phyloP scores from a whole-genome alignment of 2,329 filamentous ascomycete species.

The Calonectria pseudoturangicola region DNA sequence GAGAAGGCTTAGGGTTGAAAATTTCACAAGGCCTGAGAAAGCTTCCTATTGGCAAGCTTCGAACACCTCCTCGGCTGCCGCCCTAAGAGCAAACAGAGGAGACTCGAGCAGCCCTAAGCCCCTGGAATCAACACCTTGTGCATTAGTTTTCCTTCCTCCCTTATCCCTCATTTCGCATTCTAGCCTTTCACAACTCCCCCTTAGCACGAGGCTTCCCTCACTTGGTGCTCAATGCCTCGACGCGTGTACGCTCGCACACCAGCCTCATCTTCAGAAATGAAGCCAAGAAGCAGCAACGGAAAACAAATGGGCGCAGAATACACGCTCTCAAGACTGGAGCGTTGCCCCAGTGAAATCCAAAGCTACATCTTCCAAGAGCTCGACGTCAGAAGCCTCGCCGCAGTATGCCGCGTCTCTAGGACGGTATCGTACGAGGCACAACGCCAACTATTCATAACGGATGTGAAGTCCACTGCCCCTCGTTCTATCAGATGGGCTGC shows the following conservation, averaged over 20 bases:
- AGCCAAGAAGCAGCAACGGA: neutral
- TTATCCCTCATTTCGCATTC: neutral
- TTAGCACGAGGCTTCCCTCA: neutral
- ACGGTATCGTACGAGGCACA: neutral
- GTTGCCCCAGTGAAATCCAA: neutral
- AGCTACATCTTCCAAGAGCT: neutral
- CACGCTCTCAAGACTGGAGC: neutral
- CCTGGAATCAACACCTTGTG: neutral
- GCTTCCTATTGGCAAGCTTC: neutral
- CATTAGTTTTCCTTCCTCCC: neutral
- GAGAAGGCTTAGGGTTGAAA: neutral
- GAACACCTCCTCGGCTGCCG: neutral
- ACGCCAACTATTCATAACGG: neutral
- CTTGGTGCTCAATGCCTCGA: neutral
- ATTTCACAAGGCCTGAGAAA: too few species aligned
- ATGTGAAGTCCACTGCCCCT: neutral
- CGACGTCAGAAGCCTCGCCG: neutral
- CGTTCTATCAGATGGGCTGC: conserved; percentile 8
- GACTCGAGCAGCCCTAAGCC: neutral
- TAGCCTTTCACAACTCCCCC: neutral
- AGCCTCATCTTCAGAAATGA: neutral
- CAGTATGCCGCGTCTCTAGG: neutral
- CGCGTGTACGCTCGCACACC: neutral
- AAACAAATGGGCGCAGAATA: neutral
- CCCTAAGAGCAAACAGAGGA: conserved; percentile 20